Evolutionary conservation across 164 flowering plant genomes (phyloP), one percentile per base, ranked within the genome.

Genomic region (Berberis thunbergii): DNA sequence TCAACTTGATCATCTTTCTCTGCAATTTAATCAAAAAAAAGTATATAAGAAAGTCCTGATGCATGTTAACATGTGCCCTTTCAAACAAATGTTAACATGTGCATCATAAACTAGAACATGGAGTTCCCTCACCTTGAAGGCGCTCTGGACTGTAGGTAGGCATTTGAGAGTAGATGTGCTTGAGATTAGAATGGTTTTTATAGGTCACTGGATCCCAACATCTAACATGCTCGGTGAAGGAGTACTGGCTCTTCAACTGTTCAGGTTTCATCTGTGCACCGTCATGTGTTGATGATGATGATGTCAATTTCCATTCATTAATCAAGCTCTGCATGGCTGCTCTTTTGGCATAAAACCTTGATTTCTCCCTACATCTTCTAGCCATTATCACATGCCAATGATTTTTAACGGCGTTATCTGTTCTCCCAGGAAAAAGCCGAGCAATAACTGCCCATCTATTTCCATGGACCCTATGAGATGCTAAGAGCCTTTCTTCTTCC

Each of bases 351-450:
- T 73, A 63, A 70, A 73, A 70, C 59, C 72, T 74, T 5, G 82
- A 81, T 60, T 78, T 73, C 66, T 85, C 84, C 49, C 86, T 73
- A 60, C 65, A 69, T 55, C 76, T 74, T 4, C 86, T 50, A 0
- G 89, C 89, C 86, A 81, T 67, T 40, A 67, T 61, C 6, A 67
- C 65, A 66, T 86, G 88, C 91, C 91, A 86, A 45, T 86, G 91
- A 63, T 86, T 86, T 84, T 86, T 86, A 52, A 86, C 85, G 2
- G 88, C 91, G 45, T 86, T 84, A 71, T 86, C 91, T 3, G 91
- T 86, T 3, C 91, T 78, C 4, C 88, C 87, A 0, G 91, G 88
- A 59, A 86, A 86, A 40, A 76, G 76, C 48, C 86, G 75, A 0
- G 91, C 86, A 10, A 86, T 84, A 1, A 79, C 71, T 2, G 85